Evolutionary conservation across 768 basidiomycete species (phyloP), one percentile per base, ranked within the genome.

Genomic region (Leucosporidium creatinivorum): DNA sequence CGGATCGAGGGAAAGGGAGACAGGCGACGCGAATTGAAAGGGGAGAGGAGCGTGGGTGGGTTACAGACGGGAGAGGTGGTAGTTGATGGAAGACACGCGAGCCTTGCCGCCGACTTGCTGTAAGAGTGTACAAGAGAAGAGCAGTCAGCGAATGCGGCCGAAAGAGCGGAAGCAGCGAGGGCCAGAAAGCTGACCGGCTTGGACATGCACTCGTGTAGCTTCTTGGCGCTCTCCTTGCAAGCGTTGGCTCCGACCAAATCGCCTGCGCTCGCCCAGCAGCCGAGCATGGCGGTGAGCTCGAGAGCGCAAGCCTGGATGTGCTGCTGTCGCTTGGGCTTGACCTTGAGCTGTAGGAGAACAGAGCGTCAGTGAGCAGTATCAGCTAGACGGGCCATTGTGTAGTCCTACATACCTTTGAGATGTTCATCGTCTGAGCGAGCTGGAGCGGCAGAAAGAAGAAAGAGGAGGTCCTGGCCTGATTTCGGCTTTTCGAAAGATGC

Each of bases 31-130:
- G 39, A 44, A 44, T 8, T 44, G 39, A 44, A 44, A 39, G 61
- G 36, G 17, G 8, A 21, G 15, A 21, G 58, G 26, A 57, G 19
- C 18, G 65, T 52, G 36, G 6, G 31, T 19, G 62, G 5, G 44
- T 69, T 3, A 55, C 15, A 63, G 54, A 17, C 58, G 56, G 7
- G 68, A 31, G 51, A 93, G 85, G 78, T 92, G 89, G 77, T 90
- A 93, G 79, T 93, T 93, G 81, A 93, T 91, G 44, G 88, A 85
- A 44, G 91, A 84, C 76, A 82, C 83, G 61, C 86, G 89, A 54
- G 78, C 78, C 76, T 86, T 89, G 68, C 85, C 85, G 44, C 61
- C 33, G 56, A 54, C 56, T 47, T 63, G 50, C 33, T 26, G 33
- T 30, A 5, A 4, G 4, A 15, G 30, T 23, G 28, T 28, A 18